Conservation (phyloP, 106 monocot species). For the Platanthera zijinensis region DNA sequence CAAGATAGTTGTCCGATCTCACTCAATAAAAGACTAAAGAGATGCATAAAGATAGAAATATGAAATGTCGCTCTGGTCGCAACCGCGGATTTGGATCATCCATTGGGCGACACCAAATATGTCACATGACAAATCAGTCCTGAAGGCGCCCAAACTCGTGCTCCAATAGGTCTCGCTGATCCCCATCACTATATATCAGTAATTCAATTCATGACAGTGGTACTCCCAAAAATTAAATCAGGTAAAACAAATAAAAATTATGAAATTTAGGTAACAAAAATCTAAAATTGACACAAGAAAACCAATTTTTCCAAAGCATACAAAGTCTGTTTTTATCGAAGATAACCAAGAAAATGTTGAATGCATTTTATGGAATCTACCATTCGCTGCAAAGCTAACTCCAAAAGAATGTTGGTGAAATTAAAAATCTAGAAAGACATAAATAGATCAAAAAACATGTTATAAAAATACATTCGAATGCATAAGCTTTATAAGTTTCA, state of each 20-base stretch:
- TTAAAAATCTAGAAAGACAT: background rate
- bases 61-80: too few relatives aligned
- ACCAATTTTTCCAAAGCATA: background rate
- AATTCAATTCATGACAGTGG: background rate
- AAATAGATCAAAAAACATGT: background rate
- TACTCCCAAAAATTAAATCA: background rate
- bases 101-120: too few relatives aligned
- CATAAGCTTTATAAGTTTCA: background rate
- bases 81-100: too few relatives aligned
- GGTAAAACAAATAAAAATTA: background rate
- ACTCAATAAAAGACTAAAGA: too few relatives aligned
- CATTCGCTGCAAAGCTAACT: background rate
- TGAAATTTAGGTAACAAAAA: background rate
- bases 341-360: background rate
- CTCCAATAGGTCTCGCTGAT: too few relatives aligned
- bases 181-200: background rate
- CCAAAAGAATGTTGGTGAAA: background rate
- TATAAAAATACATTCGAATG: background rate
- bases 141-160: too few relatives aligned
- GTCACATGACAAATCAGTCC: too few relatives aligned
- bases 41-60: too few relatives aligned
- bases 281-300: background rate
- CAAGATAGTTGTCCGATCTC: too few relatives aligned
- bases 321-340: background rate
- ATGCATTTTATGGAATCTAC: background rate